Evolutionary conservation across 2,329 filamentous ascomycete species (phyloP), one percentile per base, ranked within the genome.

Genomic region (Aspergillus eucalypticola): DNA sequence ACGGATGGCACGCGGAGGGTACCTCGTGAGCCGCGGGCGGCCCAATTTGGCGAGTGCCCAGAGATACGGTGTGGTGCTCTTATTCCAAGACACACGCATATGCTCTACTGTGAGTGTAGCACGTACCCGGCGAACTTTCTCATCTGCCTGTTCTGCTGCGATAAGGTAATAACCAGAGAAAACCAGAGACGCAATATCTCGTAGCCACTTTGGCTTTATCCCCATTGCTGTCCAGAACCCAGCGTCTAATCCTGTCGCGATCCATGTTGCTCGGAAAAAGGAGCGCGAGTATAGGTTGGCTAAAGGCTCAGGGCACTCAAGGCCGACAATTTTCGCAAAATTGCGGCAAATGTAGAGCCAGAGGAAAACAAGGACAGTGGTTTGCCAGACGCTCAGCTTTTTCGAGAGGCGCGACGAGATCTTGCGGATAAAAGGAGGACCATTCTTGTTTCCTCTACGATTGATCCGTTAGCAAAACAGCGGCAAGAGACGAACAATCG

Each of bases 151-250:
- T 76, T 98, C 94, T 0, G 95, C 92, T 13, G 93, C 92, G 56
- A 98, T 85, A 64, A 99, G 82, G 74, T 99, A 99, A 77, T 96
- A 99, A 10, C 90, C 73, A 0, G 91, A 91, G 76, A 97, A 98
- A 50, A 91, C 81, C 19, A 98, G 82, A 72, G 91, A 92, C 8
- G 90, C 86, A 13, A 96, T 73, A 73, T 98, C 93, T 41, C 92
- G 84, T 44, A 96, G 67, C 86, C 90, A 93, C 69, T 90, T 92
- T 51, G 82, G 82, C 59, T 86, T 86, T 64, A 99, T 93, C 69
- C 88, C 89, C 95, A 99, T 99, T 35, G 95, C 95, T 0, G 92
- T 96, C 95, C 95, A 99, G 76, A 97, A 99, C 1, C 95, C 95
- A 5, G 95, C 95, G 70, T 99, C 95, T 62, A 99, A 79, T 0